Evolutionary conservation across 768 basidiomycete genomes (phyloP), one percentile per base, ranked within the genome.

Genomic region (Phylloporus sp.): DNA sequence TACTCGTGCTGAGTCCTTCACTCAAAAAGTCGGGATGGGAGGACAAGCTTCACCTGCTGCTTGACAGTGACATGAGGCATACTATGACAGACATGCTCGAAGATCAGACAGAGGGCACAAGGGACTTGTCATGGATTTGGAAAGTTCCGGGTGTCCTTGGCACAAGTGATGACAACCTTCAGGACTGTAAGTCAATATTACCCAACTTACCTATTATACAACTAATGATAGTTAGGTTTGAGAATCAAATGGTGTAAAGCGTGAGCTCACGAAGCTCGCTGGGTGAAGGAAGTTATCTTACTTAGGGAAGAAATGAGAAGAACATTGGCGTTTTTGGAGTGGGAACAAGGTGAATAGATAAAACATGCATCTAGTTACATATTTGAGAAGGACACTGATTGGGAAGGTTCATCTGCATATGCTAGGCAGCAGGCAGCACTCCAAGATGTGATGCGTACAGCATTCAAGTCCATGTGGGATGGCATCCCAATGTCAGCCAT

Each of bases 261-360:
- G 10, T 10, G 72, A 67, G 24, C 77, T 1, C 8, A 13, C 5
- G 27, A 34, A 16, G 44, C 35, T 24, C 36, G 22, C 2, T 51
- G 36, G 36, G 27, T 36, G 18, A 36, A 51, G 20, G 36, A 51
- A 8, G 28, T 46, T 15, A 22, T 45, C 2, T 13, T 38, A 1
- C 49, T 50, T 18, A 50, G 34, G 18, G 49, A 50, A 15, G 42
- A 50, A 29, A 50, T 50, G 49, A 2, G 4, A 2, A 50, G 49
- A 10, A 36, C 18, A 3, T 28, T 23, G 6, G 42, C 5, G 2
- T 50, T 50, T 35, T 44, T 44, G 9, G 7, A 36, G 6, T 50
- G 49, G 49, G 42, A 50, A 11, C 11, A 34, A 1, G 18, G 28
- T 9, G 0, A 6, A 20, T 50, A 42, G 49, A 16, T 29, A 27